phyloP scores from a whole-genome alignment of 192 early-diverging fungal genomes.

The Backusella liffmaniae region DNA sequence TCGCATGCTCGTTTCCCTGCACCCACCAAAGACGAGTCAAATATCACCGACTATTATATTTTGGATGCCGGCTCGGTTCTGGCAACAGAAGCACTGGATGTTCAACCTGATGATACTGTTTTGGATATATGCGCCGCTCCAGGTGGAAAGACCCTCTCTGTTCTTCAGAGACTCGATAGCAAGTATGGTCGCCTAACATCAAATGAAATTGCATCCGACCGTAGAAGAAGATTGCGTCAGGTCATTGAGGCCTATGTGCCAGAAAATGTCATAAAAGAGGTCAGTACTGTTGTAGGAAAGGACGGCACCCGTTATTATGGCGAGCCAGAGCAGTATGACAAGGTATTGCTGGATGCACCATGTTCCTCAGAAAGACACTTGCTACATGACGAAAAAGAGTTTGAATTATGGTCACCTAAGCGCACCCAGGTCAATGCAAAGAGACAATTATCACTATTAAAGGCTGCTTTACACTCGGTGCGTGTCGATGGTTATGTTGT shows the following conservation, averaged over 20 bases:
- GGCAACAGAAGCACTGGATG: conserved; percentile 72
- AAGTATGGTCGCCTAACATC: conserved; percentile 33
- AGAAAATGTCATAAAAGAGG: conserved; percentile 20
- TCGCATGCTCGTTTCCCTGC: conserved; percentile 21
- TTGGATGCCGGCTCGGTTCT: conserved; percentile 82
- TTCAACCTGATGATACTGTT: conserved; percentile 77
- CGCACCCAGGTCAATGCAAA: conserved; percentile 40
- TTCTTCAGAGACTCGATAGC: conserved; percentile 42
- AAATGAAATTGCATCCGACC: conserved; percentile 44
- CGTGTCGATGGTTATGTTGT: conserved; percentile 42
- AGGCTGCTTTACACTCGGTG: conserved; percentile 35
- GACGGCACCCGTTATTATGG: conserved; percentile 20
- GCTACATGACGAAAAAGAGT: conserved; percentile 40
- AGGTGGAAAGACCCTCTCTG: conserved; percentile 49
- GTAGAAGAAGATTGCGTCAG: conserved; percentile 40
- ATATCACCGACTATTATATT: conserved; percentile 41
- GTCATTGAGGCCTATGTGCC: conserved; percentile 48
- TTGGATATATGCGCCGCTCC: conserved; percentile 67
- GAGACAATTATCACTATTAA: conserved; percentile 39
- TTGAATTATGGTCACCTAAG: conserved; percentile 42
- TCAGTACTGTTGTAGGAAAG: conserved; percentile 12
- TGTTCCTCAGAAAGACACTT: conserved; percentile 57
- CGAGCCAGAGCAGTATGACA: conserved; percentile 33
- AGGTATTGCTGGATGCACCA: conserved; percentile 53
- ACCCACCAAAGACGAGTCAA: conserved; percentile 27